These are phyloP conservation scores for Prunus salicina DNA, from an alignment of 306 rosid genomes.

Conservation along the genomic window DNA sequence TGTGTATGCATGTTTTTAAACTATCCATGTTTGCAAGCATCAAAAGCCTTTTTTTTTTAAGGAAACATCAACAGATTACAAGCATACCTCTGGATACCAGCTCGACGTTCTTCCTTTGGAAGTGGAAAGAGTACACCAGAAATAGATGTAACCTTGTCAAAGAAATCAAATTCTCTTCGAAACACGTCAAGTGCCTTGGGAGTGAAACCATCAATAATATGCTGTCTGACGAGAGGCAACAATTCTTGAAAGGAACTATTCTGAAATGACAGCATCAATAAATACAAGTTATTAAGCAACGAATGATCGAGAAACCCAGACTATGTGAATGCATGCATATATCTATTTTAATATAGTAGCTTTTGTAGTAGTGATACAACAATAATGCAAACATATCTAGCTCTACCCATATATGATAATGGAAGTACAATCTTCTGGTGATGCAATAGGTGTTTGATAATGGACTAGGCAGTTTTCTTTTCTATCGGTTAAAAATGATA, in stretches of 20 bases:
- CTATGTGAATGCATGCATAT: neutral
- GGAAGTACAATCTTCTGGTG: constrained; percentile 17
- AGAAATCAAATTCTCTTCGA: constrained; percentile 89
- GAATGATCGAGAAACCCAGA: neutral
- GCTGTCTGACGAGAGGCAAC: constrained; percentile 79
- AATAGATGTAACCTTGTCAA: constrained; percentile 96
- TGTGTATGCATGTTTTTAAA: neutral
- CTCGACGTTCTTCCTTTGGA: constrained; percentile 91
- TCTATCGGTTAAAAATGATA: neutral
- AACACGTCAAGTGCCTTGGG: constrained; percentile 77
- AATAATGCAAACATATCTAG: constrained; percentile 15
- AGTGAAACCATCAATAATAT: constrained; percentile 70
- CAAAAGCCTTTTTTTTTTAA: neutral
- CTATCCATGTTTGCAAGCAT: neutral
- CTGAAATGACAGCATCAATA: constrained; percentile 51
- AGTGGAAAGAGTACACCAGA: constrained; percentile 83
- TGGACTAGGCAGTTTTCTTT: neutral
- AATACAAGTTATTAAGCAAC: constrained; percentile 19
- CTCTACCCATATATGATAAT: constrained; percentile 8
- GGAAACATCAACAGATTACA: constrained; percentile 12
- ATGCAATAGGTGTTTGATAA: neutral
- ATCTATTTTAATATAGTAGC: neutral
- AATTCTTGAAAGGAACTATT: constrained; percentile 71
- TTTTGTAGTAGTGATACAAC: neutral
- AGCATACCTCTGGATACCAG: constrained; percentile 73